Conservation (phyloP, 192 early-diverging fungal species). For the Backusella morwellensis region DNA sequence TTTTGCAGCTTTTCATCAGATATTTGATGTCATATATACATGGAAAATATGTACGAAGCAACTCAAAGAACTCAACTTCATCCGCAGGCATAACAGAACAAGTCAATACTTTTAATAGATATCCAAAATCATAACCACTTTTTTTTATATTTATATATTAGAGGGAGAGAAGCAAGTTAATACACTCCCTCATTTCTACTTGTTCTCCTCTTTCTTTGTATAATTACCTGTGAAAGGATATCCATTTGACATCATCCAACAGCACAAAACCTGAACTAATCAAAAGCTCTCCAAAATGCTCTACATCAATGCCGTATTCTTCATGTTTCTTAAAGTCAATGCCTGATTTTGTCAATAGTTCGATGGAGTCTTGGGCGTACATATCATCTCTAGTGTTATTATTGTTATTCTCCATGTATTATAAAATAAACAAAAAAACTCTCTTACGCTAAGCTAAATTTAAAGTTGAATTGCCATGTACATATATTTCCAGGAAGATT, state of each 20-base stretch:
- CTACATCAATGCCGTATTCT: slow-evolving; percentile 93
- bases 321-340: slow-evolving; percentile 98
- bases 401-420: background rate
- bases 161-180: background rate
- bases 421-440: no score
- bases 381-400: slow-evolving; percentile 74
- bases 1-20: slow-evolving; percentile 95
- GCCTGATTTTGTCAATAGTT: slow-evolving; percentile 93
- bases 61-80: slow-evolving; percentile 93
- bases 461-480: slow-evolving; percentile 99
- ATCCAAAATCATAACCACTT: slow-evolving; percentile 99
- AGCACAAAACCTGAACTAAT: slow-evolving; percentile 97
- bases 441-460: slow-evolving; percentile 82
- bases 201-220: slow-evolving; percentile 23
- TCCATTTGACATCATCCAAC: slow-evolving; percentile 93
- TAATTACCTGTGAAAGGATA: slow-evolving; percentile 89
- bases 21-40: slow-evolving; percentile 99
- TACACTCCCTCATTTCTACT: background rate
- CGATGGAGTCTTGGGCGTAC: slow-evolving; percentile 99
- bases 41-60: slow-evolving; percentile 93
- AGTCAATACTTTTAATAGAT: slow-evolving; percentile 93
- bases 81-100: slow-evolving; percentile 88
- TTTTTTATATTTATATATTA: background rate
- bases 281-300: slow-evolving; percentile 95
- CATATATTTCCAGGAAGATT: slow-evolving; percentile 80